Evolutionary conservation across 2,329 filamentous ascomycete genomes (phyloP), one percentile per base, ranked within the genome.

Genomic region (Beauveria bassiana): DNA sequence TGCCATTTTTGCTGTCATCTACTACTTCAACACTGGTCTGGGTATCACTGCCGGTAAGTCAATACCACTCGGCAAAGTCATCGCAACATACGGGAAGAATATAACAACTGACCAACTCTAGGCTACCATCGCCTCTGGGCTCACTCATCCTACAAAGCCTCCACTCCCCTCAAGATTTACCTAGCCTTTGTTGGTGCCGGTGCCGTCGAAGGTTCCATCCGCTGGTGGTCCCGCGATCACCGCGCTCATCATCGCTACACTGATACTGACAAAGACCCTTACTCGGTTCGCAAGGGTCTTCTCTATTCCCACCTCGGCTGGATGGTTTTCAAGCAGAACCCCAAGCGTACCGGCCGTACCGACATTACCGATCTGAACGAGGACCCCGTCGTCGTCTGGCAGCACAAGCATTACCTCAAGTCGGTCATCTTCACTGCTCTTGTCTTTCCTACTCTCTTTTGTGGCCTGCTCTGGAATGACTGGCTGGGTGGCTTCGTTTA

Each of bases 281-380:
- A 96, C 81, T 93, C 89, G 26, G 91, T 96, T 68, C 87, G 90
- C 78, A 96, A 96, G 81, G 91, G 91, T 68, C 82, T 95, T 55
- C 77, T 91, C 67, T 93, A 93, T 83, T 91, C 85, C 18, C 72
- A 77, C 78, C 79, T 96, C 62, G 91, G 91, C 70, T 96, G 91
- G 91, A 95, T 96, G 90, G 77, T 96, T 70, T 86, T 96, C 83
- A 93, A 93, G 82, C 91, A 96, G 79, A 93, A 96, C 79, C 90
- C 90, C 66, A 93, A 93, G 83, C 84, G 88, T 65, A 90, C 91
- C 70, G 91, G 91, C 70, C 89, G 91, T 65, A 93, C 90, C 74
- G 91, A 96, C 69, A 95, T 96, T 70, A 88, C 88, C 69, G 91
- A 96, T 70, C 79, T 96, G 68, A 95, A 95, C 78, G 89, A 93